Evolutionary conservation across 441 rosid species (phyloP), one percentile per base, ranked within the genome.

Genomic region (Theobroma grandiflorum): DNA sequence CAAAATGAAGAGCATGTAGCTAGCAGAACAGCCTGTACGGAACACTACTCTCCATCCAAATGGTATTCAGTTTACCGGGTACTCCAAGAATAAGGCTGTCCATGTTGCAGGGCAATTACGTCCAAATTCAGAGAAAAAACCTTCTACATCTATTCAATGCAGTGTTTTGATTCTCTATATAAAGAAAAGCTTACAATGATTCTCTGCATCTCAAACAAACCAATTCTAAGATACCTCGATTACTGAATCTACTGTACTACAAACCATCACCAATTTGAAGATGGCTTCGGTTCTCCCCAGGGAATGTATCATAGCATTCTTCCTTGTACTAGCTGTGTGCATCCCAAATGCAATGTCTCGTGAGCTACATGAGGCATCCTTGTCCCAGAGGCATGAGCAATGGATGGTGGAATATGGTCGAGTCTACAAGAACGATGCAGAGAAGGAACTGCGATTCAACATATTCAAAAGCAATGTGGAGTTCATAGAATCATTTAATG

Each of bases 401-500:
- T 84, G 84, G 86, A 72, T 82, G 83, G 70, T 31, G 3, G 68
- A 78, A 6, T 52, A 82, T 31, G 72, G 82, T n/a, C 72, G 79
- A 5, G 74, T 86, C 4, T 78, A 85, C 38, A 43, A 77, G 59
- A 70, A 79, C 9, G 78, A 76, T 8, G 75, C 78, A 11, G 90
- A 88, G 82, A 88, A 86, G 31, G 79, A 64, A 31, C 81, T 50
- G 74, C 79, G 88, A 68, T 72, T 89, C 50, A 78, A 83, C 70
- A 87, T 90, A 72, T 89, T 90, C 75, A 85, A 76, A 78, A 77
- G 78, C 62, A 87, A 87, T 53, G 84, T 85, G 4, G 82, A 64
- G 63, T 83, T 74, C 70, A 70, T 89, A 15, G 86, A 85, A 33
- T 79, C 86, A 3, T 82, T 88, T 11, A 88, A 88, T 75, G 82